Evolutionary conservation across 129 eudicot species (phyloP).

Genomic region (Kitagawia praeruptora): DNA sequence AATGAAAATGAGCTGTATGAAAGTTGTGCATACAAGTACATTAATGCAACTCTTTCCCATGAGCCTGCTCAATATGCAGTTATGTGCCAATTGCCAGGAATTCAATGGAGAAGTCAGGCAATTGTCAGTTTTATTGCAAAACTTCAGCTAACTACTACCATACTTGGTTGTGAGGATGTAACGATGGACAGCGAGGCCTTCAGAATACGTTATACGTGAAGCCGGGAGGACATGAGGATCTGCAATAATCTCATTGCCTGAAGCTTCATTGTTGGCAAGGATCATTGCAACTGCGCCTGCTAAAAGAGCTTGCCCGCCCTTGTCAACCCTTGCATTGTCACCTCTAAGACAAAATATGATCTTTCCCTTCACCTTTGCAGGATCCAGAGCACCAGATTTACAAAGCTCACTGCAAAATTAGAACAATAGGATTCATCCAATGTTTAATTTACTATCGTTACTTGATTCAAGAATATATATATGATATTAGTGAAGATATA

Average conservation of each 20-base stretch:
- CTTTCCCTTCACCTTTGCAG: slow-evolving; percentile 60
- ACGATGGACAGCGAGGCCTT: slow-evolving; percentile 49
- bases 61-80: not conserved
- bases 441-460: not conserved
- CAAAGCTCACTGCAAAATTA: slow-evolving; percentile 52
- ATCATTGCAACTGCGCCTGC: slow-evolving; percentile 95
- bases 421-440: not conserved
- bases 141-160: not conserved
- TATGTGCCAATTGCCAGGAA: slow-evolving; percentile 1
- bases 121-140: not conserved
- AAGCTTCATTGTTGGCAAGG: slow-evolving; percentile 51
- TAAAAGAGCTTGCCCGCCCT: slow-evolving; percentile 67
- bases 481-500: no score
- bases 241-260: slow-evolving; percentile 77
- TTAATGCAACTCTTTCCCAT: not conserved
- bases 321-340: slow-evolving; percentile 65
- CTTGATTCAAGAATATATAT: not conserved
- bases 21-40: not conserved
- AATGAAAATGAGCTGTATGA: not conserved
- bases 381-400: slow-evolving; percentile 63
- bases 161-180: slow-evolving; percentile 60
- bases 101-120: not conserved
- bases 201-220: slow-evolving; percentile 60
- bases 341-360: slow-evolving; percentile 84
- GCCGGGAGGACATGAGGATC: slow-evolving; percentile 94